These are phyloP conservation scores for Pistacia vera DNA, from an alignment of 345 rosid genomes.

Conservation along the genomic window DNA sequence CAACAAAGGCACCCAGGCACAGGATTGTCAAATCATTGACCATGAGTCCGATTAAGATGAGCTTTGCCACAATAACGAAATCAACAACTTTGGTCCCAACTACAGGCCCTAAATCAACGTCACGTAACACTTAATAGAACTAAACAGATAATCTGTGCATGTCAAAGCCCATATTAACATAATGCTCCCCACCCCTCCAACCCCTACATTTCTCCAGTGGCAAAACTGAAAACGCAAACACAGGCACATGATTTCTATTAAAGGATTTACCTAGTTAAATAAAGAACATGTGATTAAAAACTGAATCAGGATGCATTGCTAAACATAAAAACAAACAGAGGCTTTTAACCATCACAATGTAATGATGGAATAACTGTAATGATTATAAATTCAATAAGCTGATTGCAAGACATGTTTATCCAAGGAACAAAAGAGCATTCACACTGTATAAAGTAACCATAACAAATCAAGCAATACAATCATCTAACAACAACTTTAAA, in stretches of 20 bases:
- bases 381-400: neutral
- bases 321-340: too few relatives aligned
- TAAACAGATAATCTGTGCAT: neutral
- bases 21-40: neutral
- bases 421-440: neutral
- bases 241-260: too few relatives aligned
- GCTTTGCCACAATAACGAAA: neutral
- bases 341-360: neutral
- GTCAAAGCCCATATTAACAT: neutral
- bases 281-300: too few relatives aligned
- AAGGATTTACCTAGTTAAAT: too few relatives aligned
- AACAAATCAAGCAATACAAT: neutral
- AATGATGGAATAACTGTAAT: neutral
- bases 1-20: neutral
- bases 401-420: neutral
- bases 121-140: neutral
- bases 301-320: too few relatives aligned
- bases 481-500: neutral
- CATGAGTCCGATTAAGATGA: neutral
- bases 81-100: neutral
- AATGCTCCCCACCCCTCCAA: neutral
- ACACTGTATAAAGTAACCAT: neutral
- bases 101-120: neutral
- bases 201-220: neutral
- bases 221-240: too few relatives aligned